Conservation (phyloP, 2,329 filamentous ascomycete species). For the Seiridium unicorne region DNA sequence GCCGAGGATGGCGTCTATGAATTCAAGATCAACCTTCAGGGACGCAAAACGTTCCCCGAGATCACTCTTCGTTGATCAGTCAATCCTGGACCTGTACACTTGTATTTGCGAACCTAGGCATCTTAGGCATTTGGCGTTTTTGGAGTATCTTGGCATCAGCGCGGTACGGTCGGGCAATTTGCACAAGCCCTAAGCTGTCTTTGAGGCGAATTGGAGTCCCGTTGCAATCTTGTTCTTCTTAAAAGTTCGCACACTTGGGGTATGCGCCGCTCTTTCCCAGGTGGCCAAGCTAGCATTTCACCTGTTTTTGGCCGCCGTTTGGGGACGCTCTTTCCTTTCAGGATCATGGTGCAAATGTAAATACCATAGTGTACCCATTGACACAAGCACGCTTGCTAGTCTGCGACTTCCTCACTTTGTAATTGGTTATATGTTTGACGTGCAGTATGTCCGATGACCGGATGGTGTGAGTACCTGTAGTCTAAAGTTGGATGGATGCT, state of each 20-base stretch:
- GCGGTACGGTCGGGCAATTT: neutral
- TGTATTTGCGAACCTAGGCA: neutral
- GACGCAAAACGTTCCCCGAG: conserved; percentile 58
- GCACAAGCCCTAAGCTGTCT: neutral
- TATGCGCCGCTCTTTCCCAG: too few species aligned
- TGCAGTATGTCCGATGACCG: neutral
- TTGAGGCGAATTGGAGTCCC: neutral
- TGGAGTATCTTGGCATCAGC: neutral
- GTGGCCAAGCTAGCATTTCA: too few species aligned
- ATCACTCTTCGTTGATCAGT: conserved; percentile 48
- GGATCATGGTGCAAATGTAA: too few species aligned
- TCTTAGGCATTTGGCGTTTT: neutral
- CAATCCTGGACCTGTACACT: neutral
- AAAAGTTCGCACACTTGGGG: too few species aligned
- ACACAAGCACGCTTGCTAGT: neutral
- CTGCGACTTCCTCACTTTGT: neutral
- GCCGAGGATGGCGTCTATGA: conserved; percentile 76
- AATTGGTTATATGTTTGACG: neutral
- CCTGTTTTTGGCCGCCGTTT: too few species aligned
- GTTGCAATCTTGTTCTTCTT: neutral
- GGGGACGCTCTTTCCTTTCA: too few species aligned
- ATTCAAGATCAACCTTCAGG: conserved; percentile 63
- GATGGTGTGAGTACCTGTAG: neutral
- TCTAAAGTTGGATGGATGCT: neutral
- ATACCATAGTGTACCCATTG: neutral